Base-by-base conservation (phyloP, 2,329 filamentous ascomycete genomes). In the Lachnellula suecica region DNA sequence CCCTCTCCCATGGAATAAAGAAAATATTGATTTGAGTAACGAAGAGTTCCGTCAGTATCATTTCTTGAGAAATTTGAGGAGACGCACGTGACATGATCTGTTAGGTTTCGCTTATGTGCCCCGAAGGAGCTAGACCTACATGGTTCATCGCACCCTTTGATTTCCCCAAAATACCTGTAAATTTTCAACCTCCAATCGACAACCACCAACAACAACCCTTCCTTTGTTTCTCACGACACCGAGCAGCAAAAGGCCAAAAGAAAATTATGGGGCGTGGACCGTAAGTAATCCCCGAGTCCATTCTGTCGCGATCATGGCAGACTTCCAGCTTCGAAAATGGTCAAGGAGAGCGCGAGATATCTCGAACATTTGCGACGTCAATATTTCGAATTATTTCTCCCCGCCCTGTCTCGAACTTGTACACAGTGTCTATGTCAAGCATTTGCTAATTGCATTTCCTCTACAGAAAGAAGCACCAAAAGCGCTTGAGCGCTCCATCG, bases 401-500 rank as follows among this genome's bases (percentile, higher is more conserved):
- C 24, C 40, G 2, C 20, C 3, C 40, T 24, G 11, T 4, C 13
- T 15, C 13, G 17, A 24, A n/a, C 22, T n/a, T 24, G 8, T n/a
- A 15, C 6, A n/a, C n/a, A n/a, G n/a, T n/a, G n/a, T n/a, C n/a
- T n/a, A 9, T 20, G 2, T 25, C 10, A 24, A 13, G 3, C 27
- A n/a, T 13, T 38, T 52, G 54, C 61, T 63, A 56, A 63, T 45
- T 35, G 38, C 35, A 52, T 29, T 45, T 40, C 23, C 60, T 60
- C 60, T 64, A 71, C 72, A 92, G 88, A 79, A 95, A 94, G 86
- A 97, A 97, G 89, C 94, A 99, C 82, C 93, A 97, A 81, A 97
- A 99, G 92, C 92, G 94, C 84, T 85, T 97, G 75, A 94, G 89
- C 81, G 94, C 94, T 76, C 94, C 94, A 74, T 95, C 89, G 77